Base-by-base conservation (phyloP, 179 eudicot genomes). In the Pouteria campechiana region DNA sequence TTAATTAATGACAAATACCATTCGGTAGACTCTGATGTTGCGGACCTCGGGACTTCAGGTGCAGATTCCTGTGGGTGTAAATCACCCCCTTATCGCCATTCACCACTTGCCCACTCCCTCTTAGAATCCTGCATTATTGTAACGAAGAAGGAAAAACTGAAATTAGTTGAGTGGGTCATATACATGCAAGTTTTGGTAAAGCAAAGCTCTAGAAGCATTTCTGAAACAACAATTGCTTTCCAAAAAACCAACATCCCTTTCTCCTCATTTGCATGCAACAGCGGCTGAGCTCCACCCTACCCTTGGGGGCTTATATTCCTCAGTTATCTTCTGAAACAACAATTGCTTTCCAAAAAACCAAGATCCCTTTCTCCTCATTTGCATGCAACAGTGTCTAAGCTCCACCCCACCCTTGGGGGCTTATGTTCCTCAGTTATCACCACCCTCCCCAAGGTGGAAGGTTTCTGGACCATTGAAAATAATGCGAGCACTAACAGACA, bases 51-150 rank as follows among this genome's bases (percentile, higher is more conserved):
- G 33, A 58, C 7, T 44, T 37, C 2, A 54, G 55, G 18, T 63
- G 58, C 24, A 89, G 74, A 54, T 76, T 67, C 62, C 70, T 89
- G 75, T 81, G 90, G 19, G 81, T 81, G 63, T 81, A 89, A 4
- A 32, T 56, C 14, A 89, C 71, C 4, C 83, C 93, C 47, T 68
- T 67, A 56, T 89, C 97, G 6, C 89, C 83, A 1, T 70, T 56
- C 12, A 89, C 97, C 20, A 81, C 76, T 63, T 89, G 97, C 18
- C 97, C 95, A 19, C 38, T 60, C 34, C 95, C 97, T 61, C 71
- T 74, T 3, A 81, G 72, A 50, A 85, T 49, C 97, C 97, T 89
- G 60, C 45, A 60, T 18, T n/a, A n/a, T 6, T 32, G 2, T 17
- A 28, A 43, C 2, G 7, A 18, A 20, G 24, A 7, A 39, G 3